phyloP scores from a whole-genome alignment of 768 basidiomycete genomes.

The Russula dissimulans region DNA sequence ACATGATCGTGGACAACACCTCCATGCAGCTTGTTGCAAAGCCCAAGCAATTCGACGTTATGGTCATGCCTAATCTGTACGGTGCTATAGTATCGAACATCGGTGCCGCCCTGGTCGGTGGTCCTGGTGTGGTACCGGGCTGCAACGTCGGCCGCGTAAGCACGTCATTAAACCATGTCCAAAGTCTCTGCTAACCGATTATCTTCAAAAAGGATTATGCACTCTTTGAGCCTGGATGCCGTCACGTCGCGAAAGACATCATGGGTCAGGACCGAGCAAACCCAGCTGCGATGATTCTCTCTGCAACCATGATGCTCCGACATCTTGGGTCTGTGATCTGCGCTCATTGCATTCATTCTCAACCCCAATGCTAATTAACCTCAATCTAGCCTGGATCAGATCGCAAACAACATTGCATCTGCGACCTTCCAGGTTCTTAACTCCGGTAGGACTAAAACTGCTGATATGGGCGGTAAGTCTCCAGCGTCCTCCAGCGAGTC shows the following conservation, averaged over 20 bases:
- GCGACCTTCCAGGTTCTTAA: conserved; percentile 92
- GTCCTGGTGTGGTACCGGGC: conserved; percentile 95
- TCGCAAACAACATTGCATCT: conserved; percentile 88
- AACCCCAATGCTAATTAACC: conserved; percentile 8
- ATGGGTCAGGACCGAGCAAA: conserved; percentile 96
- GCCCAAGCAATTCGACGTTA: conserved; percentile 95
- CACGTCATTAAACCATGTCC: conserved; percentile 16
- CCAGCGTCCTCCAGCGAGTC: background rate
- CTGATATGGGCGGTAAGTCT: conserved; percentile 86
- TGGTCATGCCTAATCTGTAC: conserved; percentile 98
- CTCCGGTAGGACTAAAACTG: conserved; percentile 79
- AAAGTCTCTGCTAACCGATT: background rate
- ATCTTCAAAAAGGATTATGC: conserved; percentile 68
- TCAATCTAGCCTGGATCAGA: conserved; percentile 65
- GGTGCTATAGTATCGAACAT: conserved; percentile 98
- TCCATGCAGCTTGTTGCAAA: conserved; percentile 99
- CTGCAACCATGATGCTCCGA: conserved; percentile 95
- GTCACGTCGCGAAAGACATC: conserved; percentile 90
- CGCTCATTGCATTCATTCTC: conserved; percentile 10
- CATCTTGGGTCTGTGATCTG: conserved; percentile 70
- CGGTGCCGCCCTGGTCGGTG: conserved; percentile 96
- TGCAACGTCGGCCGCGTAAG: conserved; percentile 91
- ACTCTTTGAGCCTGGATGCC: conserved; percentile 96
- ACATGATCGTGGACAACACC: conserved; percentile 99
- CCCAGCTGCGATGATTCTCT: conserved; percentile 95